Base-by-base conservation (phyloP, 768 basidiomycete genomes). In the Suillus tomentosus region DNA sequence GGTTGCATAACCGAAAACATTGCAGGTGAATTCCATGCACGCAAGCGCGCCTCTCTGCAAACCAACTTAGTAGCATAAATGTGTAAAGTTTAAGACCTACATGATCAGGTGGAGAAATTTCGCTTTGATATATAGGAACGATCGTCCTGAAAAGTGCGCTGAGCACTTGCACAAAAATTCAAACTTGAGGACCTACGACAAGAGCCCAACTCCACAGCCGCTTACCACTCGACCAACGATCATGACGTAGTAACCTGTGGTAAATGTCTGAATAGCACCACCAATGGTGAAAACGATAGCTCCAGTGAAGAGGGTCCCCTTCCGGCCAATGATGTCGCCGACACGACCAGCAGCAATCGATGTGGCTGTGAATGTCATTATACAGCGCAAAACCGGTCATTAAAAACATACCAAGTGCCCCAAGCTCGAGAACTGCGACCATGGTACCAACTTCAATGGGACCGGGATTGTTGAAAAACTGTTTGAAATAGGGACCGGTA, bases 1-100 rank as follows among this genome's bases (percentile, higher is more conserved):
- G 57, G 86, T 84, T 11, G 94, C 90, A 73, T 98, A 98, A 60
- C 96, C 96, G 54, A 93, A 79, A 69, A 97, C 88, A 72, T 96
- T 96, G 66, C 90, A 90, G 3, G 95, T 96, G 73, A 97, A 97
- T 71, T 97, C 95, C 85, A 97, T 94, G 71, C 94, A 95, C 2
- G 95, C 96, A 48, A 97, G 80, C 48, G 92, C 88, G 56, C 96
- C 96, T 68, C 96, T 87, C 89, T 96, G 69, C 43, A 62, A 39
- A 17, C 6, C 62, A 60, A 50, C 60, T 57, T 63, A 62, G 31
- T 59, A 62, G 24, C 51, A 15, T n/a, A 62, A 47, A 59, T 2
- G 51, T 50, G 36, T 17, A 43, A 47, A 45, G 50, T 22, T 61
- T 39, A 15, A 15, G 39, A 71, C 87, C 27, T 68, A 92, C 94